These are phyloP conservation scores for Aspergillus sp. DNA, from an alignment of 2,329 filamentous ascomycete genomes.

Conservation along the genomic window DNA sequence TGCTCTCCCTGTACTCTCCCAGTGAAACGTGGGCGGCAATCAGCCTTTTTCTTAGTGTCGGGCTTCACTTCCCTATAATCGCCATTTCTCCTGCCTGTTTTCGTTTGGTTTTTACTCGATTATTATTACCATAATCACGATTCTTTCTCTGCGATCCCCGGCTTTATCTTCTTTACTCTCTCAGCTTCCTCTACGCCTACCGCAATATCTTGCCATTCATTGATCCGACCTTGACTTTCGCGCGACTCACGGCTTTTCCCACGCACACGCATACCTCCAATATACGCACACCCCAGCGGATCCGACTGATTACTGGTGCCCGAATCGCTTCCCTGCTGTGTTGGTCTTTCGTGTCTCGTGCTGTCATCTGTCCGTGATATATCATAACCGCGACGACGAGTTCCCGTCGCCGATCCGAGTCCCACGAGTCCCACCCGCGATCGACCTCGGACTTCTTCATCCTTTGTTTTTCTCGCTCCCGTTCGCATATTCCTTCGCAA, in stretches of 20 bases:
- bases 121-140: no score
- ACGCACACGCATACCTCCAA: no score
- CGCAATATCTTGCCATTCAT: no score
- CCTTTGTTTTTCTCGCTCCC: neutral
- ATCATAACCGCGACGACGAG: neutral
- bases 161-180: no score
- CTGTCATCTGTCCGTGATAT: neutral
- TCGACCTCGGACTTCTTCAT: neutral
- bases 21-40: conserved; percentile 1
- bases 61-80: neutral
- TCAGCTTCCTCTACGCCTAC: no score
- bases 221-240: conserved; percentile 12
- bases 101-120: neutral
- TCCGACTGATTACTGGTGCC: conserved; percentile 26
- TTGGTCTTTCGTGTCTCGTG: conserved; percentile 14
- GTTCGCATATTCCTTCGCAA: neutral
- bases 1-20: neutral
- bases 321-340: conserved; percentile 21
- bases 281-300: no score
- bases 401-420: neutral
- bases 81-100: neutral
- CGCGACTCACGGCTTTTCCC: conserved; percentile 22
- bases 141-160: no score
- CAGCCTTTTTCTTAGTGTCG: neutral
- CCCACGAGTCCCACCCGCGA: conserved; percentile 1